A percentile compares a stretch with the other conserved stretches of the same genome.
phyloP scores from a whole-genome alignment of 2,329 filamentous ascomycete genomes.

The Penicillium thymicola region DNA sequence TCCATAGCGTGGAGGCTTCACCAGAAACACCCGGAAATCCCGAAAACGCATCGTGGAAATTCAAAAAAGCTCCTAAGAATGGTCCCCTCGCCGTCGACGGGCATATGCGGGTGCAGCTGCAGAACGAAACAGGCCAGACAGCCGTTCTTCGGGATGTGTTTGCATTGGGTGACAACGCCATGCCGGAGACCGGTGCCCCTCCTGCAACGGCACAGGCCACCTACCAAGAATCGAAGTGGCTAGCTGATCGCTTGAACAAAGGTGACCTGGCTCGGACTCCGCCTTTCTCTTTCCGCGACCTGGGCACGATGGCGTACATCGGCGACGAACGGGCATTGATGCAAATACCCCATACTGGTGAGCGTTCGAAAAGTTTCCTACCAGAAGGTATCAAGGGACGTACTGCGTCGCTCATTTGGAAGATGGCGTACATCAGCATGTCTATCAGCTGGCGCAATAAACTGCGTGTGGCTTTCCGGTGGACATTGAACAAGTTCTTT shows the following conservation, averaged over 20 bases:
- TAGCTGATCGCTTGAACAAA: constrained; percentile 54
- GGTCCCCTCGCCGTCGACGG: constrained; percentile 55
- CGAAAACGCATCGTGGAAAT: constrained; percentile 42
- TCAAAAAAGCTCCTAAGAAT: constrained; percentile 48
- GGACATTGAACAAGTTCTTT: constrained; percentile 43
- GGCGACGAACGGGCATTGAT: constrained; percentile 57
- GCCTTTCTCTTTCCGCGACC: constrained; percentile 54
- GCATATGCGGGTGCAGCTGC: constrained; percentile 54
- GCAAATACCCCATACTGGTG: constrained; percentile 43
- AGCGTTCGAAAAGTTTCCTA: constrained; percentile 26
- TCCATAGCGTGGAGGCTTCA: constrained; percentile 22
- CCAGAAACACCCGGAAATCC: constrained; percentile 5
- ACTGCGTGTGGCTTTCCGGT: constrained; percentile 40
- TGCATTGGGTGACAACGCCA: constrained; percentile 56
- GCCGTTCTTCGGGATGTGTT: constrained; percentile 54
- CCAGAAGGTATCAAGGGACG: constrained; percentile 40
- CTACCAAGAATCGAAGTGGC: constrained; percentile 57
- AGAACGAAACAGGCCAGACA: constrained; percentile 33
- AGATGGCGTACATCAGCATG: constrained; percentile 46
- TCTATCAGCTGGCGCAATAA: constrained; percentile 48
- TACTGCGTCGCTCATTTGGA: constrained; percentile 45
- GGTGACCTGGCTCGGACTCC: constrained; percentile 34
- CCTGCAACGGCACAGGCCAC: constrained; percentile 61
- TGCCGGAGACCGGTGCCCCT: constrained; percentile 49
- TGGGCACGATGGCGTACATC: constrained; percentile 60